Conservation (phyloP, 2,329 filamentous ascomycete species). For the Cladosporium cucumerinum region DNA sequence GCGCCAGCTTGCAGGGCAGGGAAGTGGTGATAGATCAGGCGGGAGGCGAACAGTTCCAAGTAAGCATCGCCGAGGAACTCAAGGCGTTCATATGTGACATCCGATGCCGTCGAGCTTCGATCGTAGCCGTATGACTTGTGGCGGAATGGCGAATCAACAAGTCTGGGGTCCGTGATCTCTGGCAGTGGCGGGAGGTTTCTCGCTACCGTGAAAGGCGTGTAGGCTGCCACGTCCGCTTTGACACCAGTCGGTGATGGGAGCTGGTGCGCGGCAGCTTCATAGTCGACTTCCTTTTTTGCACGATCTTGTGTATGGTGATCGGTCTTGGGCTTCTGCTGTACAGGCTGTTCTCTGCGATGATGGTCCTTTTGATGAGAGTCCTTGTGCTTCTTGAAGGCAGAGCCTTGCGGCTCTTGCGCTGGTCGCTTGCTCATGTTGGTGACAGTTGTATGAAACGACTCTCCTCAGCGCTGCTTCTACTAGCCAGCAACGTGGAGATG, state of each 20-base stretch:
- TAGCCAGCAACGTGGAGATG: constrained; percentile 34
- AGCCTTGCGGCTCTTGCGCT: constrained; percentile 13
- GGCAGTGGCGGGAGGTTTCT: constrained; percentile 31
- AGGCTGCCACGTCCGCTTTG: constrained; percentile 20
- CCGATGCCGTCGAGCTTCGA: constrained; percentile 26
- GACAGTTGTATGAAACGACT: constrained; percentile 20
- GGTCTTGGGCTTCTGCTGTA: neutral
- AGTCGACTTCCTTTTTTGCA: constrained; percentile 13
- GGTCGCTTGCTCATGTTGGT: constrained; percentile 23
- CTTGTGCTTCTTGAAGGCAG: constrained; percentile 23
- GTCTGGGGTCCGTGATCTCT: constrained; percentile 22
- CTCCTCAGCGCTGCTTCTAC: constrained; percentile 31
- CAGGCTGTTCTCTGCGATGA: neutral
- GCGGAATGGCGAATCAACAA: constrained; percentile 31
- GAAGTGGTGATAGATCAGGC: constrained; percentile 72
- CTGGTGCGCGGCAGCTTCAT: constrained; percentile 20
- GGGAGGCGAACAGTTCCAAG: constrained; percentile 71
- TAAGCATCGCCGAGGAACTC: constrained; percentile 90
- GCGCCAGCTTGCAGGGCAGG: constrained; percentile 62
- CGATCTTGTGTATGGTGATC: neutral
- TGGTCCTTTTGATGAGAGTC: constrained; percentile 6
- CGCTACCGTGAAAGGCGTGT: constrained; percentile 22
- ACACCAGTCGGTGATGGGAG: constrained; percentile 21
- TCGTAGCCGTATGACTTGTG: constrained; percentile 28
- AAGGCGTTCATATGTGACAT: constrained; percentile 68